Evolutionary conservation across 2,329 filamentous ascomycete genomes (phyloP), one percentile per base, ranked within the genome.

Genomic region (Taxawa tesnikishii): DNA sequence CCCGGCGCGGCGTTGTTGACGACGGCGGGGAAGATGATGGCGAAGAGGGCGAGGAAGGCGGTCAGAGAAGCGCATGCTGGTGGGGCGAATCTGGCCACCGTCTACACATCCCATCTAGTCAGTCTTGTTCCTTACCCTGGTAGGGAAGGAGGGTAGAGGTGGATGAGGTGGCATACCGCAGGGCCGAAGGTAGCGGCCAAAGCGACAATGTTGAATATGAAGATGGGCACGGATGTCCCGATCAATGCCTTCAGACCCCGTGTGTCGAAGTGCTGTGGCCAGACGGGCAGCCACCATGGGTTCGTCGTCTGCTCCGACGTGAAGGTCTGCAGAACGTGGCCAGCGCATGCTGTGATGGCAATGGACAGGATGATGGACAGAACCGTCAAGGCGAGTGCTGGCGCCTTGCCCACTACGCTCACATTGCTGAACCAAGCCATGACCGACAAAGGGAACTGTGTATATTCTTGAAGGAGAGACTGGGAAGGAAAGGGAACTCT

Each of bases 211-310:
- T 58, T 62, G n/a, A 63, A 40, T 1, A 62, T 38, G 2, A 63
- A 27, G 1, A 60, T 50, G 1, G 54, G 48, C 0, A 50, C 49
- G 4, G 43, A 47, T 3, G 57, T 55, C 1, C 55, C 62, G 19
- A 65, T 48, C 10, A 63, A 38, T 0, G 50, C 51, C 19, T 58
- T 55, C 4, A 63, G 57, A 11, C 62, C 61, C 12, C 54, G 47
- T 2, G 53, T 53, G 26, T 65, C 54, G 40, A 66, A 66, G 43
- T 66, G 63, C 7, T 56, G 51, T 1, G 55, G 56, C 63, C 63
- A 67, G 26, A 66, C 41, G 2, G 61, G 60, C 4, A 65, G 47
- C 53, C 62, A 64, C 60, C 62, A 67, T 15, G 56, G 55, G 40
- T 65, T 65, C 15, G 51, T 51, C 6, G 45, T 42, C 25, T 56